Evolutionary conservation across 2,329 filamentous ascomycete species (phyloP).

Genomic region (Domatiomyces catenatus): DNA sequence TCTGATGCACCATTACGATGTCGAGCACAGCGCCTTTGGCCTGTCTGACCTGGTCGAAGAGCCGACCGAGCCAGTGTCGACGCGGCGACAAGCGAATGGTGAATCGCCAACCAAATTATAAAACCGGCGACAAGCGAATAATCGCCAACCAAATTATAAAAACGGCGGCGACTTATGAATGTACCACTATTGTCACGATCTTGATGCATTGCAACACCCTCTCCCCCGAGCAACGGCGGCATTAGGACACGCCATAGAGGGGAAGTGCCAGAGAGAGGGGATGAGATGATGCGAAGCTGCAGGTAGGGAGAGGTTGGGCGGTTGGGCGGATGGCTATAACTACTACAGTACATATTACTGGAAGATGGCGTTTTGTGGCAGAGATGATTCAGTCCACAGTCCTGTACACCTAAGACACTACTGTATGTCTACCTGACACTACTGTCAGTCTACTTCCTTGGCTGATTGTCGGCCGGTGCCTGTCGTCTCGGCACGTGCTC

Average conservation of each 20-base stretch:
- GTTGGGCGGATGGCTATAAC: background rate
- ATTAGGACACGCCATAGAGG: background rate
- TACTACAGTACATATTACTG: background rate
- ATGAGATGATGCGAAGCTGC: background rate
- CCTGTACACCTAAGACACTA: background rate
- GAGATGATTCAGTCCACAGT: background rate
- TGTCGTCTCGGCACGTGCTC: background rate
- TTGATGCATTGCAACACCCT: background rate
- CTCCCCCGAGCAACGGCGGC: background rate
- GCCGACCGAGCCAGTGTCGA: slow-evolving; percentile 10
- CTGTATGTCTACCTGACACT: no score
- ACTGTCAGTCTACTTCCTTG: background rate
- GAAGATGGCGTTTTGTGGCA: background rate
- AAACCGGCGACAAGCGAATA: slow-evolving; percentile 7
- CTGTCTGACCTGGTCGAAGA: slow-evolving; percentile 68
- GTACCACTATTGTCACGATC: background rate
- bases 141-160: slow-evolving; percentile 9
- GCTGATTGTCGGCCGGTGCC: background rate
- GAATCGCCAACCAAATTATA: slow-evolving; percentile 9
- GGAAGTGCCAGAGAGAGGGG: background rate
- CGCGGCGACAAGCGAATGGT: slow-evolving; percentile 5
- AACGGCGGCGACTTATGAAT: slow-evolving; percentile 10
- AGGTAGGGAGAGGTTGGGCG: no score
- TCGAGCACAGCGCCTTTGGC: slow-evolving; percentile 63
- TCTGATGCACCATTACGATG: slow-evolving; percentile 76